A percentile compares a stretch with the other conserved stretches of the same genome.
Conservation (phyloP, 2,329 filamentous ascomycete genomes). For the Aspergillus fructus region DNA sequence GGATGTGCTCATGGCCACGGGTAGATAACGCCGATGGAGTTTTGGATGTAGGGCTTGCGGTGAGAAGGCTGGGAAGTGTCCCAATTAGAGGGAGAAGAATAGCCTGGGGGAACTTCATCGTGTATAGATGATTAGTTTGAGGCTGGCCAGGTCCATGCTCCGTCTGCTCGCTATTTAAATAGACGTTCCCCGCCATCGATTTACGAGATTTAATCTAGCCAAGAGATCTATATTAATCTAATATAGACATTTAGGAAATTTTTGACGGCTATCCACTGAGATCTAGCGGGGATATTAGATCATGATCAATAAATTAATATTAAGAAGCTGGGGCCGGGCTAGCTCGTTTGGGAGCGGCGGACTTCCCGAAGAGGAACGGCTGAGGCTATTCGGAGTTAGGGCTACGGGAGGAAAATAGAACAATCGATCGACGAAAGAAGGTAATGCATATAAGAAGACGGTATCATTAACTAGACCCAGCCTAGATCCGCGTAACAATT, state of each 20-base stretch:
- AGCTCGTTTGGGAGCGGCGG: background rate
- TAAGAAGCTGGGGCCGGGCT: background rate
- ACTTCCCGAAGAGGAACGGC: background rate
- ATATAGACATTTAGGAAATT: background rate
- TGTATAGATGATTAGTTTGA: no score
- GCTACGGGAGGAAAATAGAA: no score
- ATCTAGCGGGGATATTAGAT: background rate
- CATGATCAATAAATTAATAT: background rate
- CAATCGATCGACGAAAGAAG: no score
- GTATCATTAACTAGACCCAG: no score
- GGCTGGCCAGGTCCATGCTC: no score
- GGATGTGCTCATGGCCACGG: background rate
- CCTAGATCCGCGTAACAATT: no score
- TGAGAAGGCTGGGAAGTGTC: background rate
- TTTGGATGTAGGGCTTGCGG: background rate
- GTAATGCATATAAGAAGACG: no score
- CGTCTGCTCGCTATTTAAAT: no score
- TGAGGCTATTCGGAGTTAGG: background rate
- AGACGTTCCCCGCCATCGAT: no score
- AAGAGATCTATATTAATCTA: no score
- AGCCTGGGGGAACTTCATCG: no score
- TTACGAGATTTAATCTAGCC: no score
- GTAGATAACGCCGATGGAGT: fast-evolving
- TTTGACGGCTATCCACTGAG: background rate
- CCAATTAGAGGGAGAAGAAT: background rate